Conservation (phyloP, 106 monocot species). For the Posidonia australis region DNA sequence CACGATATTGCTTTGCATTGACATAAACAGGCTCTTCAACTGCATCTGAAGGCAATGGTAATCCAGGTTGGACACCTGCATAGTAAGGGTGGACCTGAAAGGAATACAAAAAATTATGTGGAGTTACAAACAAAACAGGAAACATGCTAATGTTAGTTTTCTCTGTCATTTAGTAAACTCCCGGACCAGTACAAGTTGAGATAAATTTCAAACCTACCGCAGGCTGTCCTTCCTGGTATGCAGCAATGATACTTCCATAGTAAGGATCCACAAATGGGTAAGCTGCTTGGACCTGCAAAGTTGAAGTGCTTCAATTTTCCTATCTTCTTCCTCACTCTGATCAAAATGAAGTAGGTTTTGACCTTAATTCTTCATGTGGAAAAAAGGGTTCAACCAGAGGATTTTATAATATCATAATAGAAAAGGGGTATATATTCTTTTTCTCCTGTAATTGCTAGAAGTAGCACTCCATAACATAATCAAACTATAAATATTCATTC, state of each 20-base stretch:
- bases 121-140: not conserved
- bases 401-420: too few species aligned
- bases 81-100: slow-evolving; percentile 18
- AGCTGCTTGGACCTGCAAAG: slow-evolving; percentile 9
- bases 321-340: not conserved
- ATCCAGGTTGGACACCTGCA: slow-evolving; percentile 15
- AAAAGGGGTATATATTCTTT: too few species aligned
- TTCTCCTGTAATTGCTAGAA: too few species aligned
- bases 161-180: not conserved
- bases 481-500: too few species aligned
- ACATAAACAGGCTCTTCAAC: slow-evolving; percentile 29
- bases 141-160: not conserved
- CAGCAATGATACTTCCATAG: slow-evolving; percentile 13
- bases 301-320: not conserved
- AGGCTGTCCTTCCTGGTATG: slow-evolving; percentile 16
- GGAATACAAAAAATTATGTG: not conserved
- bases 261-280: slow-evolving; percentile 21
- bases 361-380: not conserved
- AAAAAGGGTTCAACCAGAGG: too few species aligned
- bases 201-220: slow-evolving; percentile 3
- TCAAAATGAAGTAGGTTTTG: not conserved
- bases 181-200: not conserved
- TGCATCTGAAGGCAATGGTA: slow-evolving; percentile 16
- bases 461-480: too few species aligned
- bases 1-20: slow-evolving; percentile 32